Percentiles rank a stretch among this genome's conserved stretches.
Evolutionary conservation across 768 basidiomycete genomes (phyloP).

Genomic region (Mrakia gelida): DNA sequence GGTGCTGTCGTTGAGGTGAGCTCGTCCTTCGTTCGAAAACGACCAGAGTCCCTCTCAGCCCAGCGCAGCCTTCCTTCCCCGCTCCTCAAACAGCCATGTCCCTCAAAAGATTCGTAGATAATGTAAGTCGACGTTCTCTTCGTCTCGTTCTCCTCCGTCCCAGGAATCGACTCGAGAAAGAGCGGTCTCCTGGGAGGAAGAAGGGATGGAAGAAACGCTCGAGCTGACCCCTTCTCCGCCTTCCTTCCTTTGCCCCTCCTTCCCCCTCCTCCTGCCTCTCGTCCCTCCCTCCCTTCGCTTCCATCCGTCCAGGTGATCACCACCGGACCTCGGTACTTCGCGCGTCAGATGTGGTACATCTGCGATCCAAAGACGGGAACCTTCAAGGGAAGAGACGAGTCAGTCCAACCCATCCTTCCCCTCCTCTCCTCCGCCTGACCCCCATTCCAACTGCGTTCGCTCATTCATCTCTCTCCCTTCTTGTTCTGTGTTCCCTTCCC

Average conservation of each 20-base stretch:
- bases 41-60: background rate
- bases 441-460: background rate
- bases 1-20: background rate
- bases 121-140: too few relatives aligned
- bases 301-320: too few relatives aligned
- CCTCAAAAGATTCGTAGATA: too few relatives aligned
- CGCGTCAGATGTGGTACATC: slow-evolving; percentile 61
- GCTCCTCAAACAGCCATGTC: too few relatives aligned
- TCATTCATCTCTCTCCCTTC: too few relatives aligned
- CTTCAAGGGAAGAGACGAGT: slow-evolving; percentile 76
- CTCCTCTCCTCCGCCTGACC: background rate
- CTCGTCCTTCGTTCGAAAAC: too few relatives aligned
- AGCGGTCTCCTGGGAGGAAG: too few relatives aligned
- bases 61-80: background rate
- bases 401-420: slow-evolving; percentile 47
- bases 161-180: background rate
- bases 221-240: background rate
- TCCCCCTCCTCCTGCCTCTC: background rate
- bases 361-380: slow-evolving; percentile 86
- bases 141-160: background rate
- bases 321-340: background rate
- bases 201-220: background rate
- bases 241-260: background rate
- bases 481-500: background rate
- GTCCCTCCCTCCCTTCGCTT: background rate